Base-by-base conservation (phyloP, 495 filamentous ascomycete genomes). In the Hypoxylon rickii region DNA sequence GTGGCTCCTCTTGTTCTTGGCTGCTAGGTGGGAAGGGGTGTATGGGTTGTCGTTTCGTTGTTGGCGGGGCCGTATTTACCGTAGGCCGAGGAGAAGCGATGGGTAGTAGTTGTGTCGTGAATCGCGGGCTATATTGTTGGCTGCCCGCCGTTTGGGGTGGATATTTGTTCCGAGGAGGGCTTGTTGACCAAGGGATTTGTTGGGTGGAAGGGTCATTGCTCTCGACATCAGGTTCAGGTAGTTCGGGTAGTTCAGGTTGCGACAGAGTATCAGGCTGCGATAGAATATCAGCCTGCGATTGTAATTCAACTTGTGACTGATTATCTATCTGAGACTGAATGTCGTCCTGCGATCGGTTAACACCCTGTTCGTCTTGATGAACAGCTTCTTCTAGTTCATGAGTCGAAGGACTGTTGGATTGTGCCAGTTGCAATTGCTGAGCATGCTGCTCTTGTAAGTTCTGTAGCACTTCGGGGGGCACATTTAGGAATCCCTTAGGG, bases 1-100 rank as follows among this genome's bases (percentile, higher is more conserved):
- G 75, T n/a, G 76, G 74, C 2, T 74, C 74, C 7, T 85, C 83
- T 12, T 76, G 73, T 4, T 51, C 58, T 32, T 67, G 69, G 26
- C 63, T 69, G 44, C 71, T 77, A 3, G 61, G 61, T 16, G 69
- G 64, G 18, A 74, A 66, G 0, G 60, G 20, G 6, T 12, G 18
- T 0, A 63, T 17, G 8, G 44, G 24, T 37, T 18, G 17, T 7
- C 20, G 20, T 51, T 37, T 33, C 8, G 29, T 3, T n/a, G n/a
- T n/a, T n/a, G n/a, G n/a, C n/a, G n/a, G n/a, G 10, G 52, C 21
- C n/a, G 43, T 18, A 33, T 43, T 17, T 20, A 47, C 24, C 13
- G 66, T 66, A 15, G 63, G 53, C 19, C 31, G 45, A 29, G 42
- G 60, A 13, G 52, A 51, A 6, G 66, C 64, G 0, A 55, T 39